Conservation (phyloP, 1,139 yeast species). For the Blastobotrys ciferrii region DNA sequence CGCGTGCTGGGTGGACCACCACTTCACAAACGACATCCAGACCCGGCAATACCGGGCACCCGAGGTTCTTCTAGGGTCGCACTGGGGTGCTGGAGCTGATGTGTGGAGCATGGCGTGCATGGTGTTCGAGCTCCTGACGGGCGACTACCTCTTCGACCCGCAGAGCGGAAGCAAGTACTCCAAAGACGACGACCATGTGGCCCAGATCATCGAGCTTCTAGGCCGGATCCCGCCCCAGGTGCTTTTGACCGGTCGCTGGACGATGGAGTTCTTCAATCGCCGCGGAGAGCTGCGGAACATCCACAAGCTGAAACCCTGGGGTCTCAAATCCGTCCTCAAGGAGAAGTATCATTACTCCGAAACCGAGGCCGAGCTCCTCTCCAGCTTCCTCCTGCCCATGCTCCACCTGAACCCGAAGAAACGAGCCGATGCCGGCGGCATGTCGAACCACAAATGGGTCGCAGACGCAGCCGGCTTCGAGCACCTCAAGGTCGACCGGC, state of each 20-base stretch:
- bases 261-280: slow-evolving; percentile 53
- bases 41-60: slow-evolving; percentile 86
- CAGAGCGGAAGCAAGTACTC: slow-evolving; percentile 59
- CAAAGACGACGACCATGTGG: slow-evolving; percentile 83
- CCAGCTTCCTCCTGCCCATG: slow-evolving; percentile 72
- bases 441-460: slow-evolving; percentile 78
- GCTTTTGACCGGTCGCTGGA: slow-evolving; percentile 52
- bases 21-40: slow-evolving; percentile 81
- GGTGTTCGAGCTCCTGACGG: slow-evolving; percentile 75
- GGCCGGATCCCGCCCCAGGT: slow-evolving; percentile 58
- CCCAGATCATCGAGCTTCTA: slow-evolving; percentile 74
- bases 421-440: slow-evolving; percentile 80
- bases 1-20: slow-evolving; percentile 72
- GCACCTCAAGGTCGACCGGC: slow-evolving; percentile 48
- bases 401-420: slow-evolving; percentile 62
- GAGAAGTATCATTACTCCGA: slow-evolving; percentile 69
- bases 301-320: slow-evolving; percentile 66
- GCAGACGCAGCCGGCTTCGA: slow-evolving; percentile 60
- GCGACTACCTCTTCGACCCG: slow-evolving; percentile 84
- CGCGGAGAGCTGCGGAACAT: slow-evolving; percentile 57
- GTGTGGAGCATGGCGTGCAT: slow-evolving; percentile 84
- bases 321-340: slow-evolving; percentile 58
- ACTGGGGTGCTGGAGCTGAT: slow-evolving; percentile 85
- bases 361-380: slow-evolving; percentile 53
- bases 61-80: slow-evolving; percentile 63